phyloP scores from a whole-genome alignment of 2,329 filamentous ascomycete species.

The Arthrobotrys musiformis region DNA sequence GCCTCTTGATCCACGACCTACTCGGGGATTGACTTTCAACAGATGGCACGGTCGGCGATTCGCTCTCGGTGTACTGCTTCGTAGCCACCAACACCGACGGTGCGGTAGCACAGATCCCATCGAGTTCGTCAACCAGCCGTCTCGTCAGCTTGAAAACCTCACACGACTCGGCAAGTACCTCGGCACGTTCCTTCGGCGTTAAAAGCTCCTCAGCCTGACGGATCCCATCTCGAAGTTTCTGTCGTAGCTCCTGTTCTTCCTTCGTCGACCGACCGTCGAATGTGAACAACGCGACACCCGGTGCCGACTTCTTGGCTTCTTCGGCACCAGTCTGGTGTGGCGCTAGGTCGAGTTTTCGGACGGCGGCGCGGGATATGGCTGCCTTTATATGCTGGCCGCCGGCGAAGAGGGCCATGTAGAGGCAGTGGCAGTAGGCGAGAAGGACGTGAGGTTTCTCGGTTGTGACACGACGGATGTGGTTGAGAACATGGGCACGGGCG shows the following conservation, averaged over 20 bases:
- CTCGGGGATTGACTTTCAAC: background rate
- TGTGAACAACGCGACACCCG: conserved; percentile 42
- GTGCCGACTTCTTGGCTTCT: conserved; percentile 33
- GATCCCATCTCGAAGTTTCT: conserved; percentile 43
- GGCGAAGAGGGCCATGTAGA: conserved; percentile 54
- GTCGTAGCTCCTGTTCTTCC: conserved; percentile 42
- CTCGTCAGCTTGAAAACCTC: conserved; percentile 52
- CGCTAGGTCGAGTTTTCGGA: conserved; percentile 42
- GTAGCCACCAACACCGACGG: conserved; percentile 36
- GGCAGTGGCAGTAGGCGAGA: conserved; percentile 47
- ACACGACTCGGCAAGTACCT: conserved; percentile 37
- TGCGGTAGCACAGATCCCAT: conserved; percentile 34
- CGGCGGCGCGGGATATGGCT: conserved; percentile 36
- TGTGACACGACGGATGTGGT: conserved; percentile 27
- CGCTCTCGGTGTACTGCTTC: conserved; percentile 51
- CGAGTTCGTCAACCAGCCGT: conserved; percentile 46
- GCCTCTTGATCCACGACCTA: conserved; percentile 22
- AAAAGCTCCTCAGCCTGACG: conserved; percentile 39
- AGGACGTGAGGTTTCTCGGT: conserved; percentile 40
- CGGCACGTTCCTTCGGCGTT: conserved; percentile 37
- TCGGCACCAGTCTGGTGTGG: conserved; percentile 39
- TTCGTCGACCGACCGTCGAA: conserved; percentile 51
- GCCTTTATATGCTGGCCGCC: conserved; percentile 54
- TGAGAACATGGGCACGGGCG: conserved; percentile 28
- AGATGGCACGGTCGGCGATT: conserved; percentile 22